These are phyloP conservation scores for Pterulicium gracile DNA, from an alignment of 1,284 basidiomycete genomes.

Conservation along the genomic window DNA sequence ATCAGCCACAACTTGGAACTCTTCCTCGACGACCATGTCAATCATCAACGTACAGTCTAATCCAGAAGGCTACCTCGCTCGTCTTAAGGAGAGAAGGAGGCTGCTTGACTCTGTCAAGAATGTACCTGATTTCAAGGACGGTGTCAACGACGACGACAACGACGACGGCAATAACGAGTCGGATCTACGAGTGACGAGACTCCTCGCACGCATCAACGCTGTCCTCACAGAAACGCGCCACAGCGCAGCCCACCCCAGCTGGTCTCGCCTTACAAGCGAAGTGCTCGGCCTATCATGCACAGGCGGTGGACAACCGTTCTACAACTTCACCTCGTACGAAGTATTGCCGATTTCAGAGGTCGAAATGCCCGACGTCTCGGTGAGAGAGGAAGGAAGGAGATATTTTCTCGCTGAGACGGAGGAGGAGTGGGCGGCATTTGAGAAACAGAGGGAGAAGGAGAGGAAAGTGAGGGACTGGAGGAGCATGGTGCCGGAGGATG, in stretches of 20 bases:
- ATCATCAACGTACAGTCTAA: too few species aligned
- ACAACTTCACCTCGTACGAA: not conserved
- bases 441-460: constrained; percentile 2
- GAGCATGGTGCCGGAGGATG: not conserved
- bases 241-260: not conserved
- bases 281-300: not conserved
- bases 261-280: not conserved
- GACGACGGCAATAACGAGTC: too few species aligned
- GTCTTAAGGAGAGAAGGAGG: too few species aligned
- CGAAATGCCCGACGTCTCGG: not conserved
- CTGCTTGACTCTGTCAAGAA: too few species aligned
- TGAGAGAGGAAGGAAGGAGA: not conserved
- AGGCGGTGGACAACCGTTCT: not conserved
- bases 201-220: not conserved
- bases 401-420: not conserved
- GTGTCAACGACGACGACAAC: too few species aligned
- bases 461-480: constrained; percentile 1
- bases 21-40: too few species aligned
- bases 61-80: too few species aligned
- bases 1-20: too few species aligned
- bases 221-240: not conserved
- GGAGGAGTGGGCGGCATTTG: constrained; percentile 1
- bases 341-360: not conserved
- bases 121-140: too few species aligned
- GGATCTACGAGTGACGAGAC: not conserved